phyloP scores from a whole-genome alignment of 1,284 basidiomycete genomes.

The Trametes hirsuta region DNA sequence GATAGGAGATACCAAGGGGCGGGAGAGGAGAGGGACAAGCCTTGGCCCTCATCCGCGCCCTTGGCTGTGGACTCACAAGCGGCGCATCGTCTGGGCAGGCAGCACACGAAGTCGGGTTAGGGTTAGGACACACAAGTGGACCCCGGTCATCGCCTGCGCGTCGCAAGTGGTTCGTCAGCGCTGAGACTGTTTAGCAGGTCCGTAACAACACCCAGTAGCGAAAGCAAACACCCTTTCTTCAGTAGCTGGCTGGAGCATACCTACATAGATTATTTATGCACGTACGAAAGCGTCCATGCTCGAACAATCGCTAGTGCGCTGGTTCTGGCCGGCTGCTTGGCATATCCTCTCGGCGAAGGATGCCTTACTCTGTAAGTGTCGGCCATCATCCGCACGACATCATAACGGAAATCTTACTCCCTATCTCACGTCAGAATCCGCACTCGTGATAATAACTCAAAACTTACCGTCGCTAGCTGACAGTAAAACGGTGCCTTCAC shows the following conservation, averaged over 20 bases:
- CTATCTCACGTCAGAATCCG: neutral
- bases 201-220: too few relatives aligned
- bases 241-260: too few relatives aligned
- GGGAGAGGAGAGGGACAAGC: neutral
- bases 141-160: neutral
- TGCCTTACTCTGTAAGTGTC: neutral
- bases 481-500: too few relatives aligned
- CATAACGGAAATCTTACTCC: neutral
- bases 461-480: neutral
- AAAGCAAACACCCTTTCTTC: too few relatives aligned
- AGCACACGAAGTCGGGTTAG: neutral
- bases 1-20: constrained; percentile 1
- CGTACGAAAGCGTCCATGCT: too few relatives aligned
- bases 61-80: constrained; percentile 1
- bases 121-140: neutral
- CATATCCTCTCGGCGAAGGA: neutral
- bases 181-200: too few relatives aligned
- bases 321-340: neutral
- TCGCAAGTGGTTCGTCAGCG: too few relatives aligned
- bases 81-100: neutral
- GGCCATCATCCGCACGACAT: neutral
- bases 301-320: too few relatives aligned
- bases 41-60: neutral
- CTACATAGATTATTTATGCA: too few relatives aligned
- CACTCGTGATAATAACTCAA: neutral